Evolutionary conservation across 73 alveolate genomes (phyloP), one percentile per base, ranked within the genome.

Genomic region (Paramecium tetraurelia): DNA sequence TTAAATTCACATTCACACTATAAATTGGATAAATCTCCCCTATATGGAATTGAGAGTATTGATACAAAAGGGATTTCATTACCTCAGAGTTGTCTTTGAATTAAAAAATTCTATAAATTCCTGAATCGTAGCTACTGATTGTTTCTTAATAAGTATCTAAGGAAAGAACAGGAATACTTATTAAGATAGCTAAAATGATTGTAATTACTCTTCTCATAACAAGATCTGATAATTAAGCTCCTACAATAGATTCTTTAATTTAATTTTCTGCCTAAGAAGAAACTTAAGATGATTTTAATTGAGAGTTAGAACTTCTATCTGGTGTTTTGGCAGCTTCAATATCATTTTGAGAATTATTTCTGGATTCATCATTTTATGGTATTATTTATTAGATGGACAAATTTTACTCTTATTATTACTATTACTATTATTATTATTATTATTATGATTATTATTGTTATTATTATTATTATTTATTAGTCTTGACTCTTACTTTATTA

Each of bases 171-270:
- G 98, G 98, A 8, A 96, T 90, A 22, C 96, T 85, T 18, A 98
- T 53, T 43, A 98, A 88, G 94, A 97, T 97, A 57, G 95, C 95
- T 24, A 98, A 95, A 16, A 98, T 97, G 29, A 98, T 89, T 4
- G 98, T 86, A 21, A 98, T 96, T 31, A 98, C 98, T 93, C 98
- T 96, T 93, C 96, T 93, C 41, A 98, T 97, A 14, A 98, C 98
- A 70, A 92, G 89, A 31, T 98, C 98, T 44, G 98, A 95, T 48
- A 98, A 95, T 57, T 96, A 92, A 90, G 96, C 97, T 53, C 99
- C 99, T 24, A 98, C 98, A 76, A 96, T 94, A 44, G 97, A 92
- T 92, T 98, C 99, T 86, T 97, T 92, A 12, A 72, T 38, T 72
- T 72, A 63, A 2, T 33, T 33, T 83, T 89, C 86, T 24, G 38